Base-by-base conservation (phyloP, 352 stramenopile species). In the Phytopythium kandeliae region DNA sequence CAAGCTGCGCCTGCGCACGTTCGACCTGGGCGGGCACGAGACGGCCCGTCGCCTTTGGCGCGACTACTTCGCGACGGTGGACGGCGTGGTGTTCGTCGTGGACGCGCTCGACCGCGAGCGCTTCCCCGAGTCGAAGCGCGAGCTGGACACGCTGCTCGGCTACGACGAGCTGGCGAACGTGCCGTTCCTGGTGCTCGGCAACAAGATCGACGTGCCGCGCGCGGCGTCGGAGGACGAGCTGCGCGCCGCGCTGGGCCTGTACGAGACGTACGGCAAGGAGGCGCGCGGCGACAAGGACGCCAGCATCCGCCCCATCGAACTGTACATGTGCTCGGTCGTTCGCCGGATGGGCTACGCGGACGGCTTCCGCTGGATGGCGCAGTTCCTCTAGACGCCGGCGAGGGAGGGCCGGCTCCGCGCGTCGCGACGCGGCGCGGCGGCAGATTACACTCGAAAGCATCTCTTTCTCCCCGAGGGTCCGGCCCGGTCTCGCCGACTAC, bases 251-350 rank as follows among this genome's bases (percentile, higher is more conserved):
- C 78, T 99, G 22, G 97, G 97, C 21, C 78, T 99, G 47, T 93
- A 98, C 60, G 96, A 99, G 68, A 99, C 97, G 15, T 99, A 98
- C 76, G 97, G 97, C 64, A 99, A 99, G 78, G 96, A 99, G 48
- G 78, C 85, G 48, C 79, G 85, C 48, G 85, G 85, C 24, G 86
- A 97, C 71, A 84, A 85, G 48, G 84, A 96, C 62, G 74, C 76
- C 34, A 93, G 78, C 71, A 96, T 96, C 51, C 89, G 92, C 63
- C 92, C 93, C 30, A 98, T 99, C 58, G 97, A 99, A 69, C 80
- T 99, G 38, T 99, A 99, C 86, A 99, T 99, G 97, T 99, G 97
- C 70, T 99, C 95, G 54, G 97, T 99, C 26, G 93, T 98, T 58
- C 89, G 95, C 80, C 89, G 94, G 85, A 98, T 99, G 93, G 96